Conservation (phyloP, 352 stramenopile genomes). For the Globisporangium uncinulatum region DNA sequence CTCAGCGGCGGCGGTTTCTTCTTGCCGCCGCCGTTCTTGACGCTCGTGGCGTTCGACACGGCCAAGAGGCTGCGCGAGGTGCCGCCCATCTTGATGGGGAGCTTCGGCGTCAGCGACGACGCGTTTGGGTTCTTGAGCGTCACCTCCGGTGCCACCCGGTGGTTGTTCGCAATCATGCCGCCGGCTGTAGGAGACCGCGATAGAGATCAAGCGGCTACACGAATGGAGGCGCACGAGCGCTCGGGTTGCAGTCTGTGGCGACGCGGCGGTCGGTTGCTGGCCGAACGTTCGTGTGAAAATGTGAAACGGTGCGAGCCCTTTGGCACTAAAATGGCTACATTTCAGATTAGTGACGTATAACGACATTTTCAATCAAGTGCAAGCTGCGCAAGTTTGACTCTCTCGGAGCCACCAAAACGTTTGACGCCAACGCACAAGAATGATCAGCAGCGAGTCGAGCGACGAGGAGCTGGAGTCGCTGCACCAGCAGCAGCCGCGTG, state of each 20-base stretch:
- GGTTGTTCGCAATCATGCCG: conserved; percentile 27
- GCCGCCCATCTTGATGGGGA: conserved; percentile 37
- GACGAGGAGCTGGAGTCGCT: conserved; percentile 81
- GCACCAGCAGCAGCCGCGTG: conserved; percentile 23
- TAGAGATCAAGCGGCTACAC: no score
- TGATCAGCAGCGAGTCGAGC: conserved; percentile 89
- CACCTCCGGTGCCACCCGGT: conserved; percentile 70
- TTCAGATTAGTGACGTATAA: no score
- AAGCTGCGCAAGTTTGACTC: no score
- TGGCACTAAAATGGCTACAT: no score
- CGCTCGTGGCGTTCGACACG: conserved; percentile 14
- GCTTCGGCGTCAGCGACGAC: conserved; percentile 48
- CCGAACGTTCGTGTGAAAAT: no score
- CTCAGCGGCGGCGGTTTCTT: conserved; percentile 5
- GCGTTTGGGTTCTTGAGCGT: conserved; percentile 58
- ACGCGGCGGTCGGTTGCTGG: no score
- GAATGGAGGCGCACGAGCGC: no score
- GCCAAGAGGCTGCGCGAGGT: conserved; percentile 20
- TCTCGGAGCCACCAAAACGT: no score
- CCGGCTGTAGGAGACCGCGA: no score
- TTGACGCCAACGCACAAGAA: conserved; percentile 10
- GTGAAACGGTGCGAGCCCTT: no score
- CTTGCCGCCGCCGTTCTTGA: conserved; percentile 7
- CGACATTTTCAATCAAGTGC: no score
- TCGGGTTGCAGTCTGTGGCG: no score